Base-by-base conservation (phyloP, 1,139 yeast genomes). In the Saccharomycopsis crataegensis region DNA sequence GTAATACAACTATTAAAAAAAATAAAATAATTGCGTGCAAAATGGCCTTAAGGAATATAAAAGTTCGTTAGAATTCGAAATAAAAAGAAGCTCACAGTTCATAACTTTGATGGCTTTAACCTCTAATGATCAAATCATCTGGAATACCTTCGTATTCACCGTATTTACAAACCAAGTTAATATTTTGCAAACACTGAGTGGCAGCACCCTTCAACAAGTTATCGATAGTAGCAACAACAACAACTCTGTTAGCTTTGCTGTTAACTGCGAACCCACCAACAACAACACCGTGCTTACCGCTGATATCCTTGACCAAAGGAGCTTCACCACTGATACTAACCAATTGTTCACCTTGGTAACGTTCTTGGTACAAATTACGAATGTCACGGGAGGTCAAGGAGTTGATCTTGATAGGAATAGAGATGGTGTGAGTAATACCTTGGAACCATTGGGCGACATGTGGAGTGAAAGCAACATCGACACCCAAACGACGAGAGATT, bases 381-480 rank as follows among this genome's bases (percentile, higher is more conserved):
- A 90, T 79, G 57, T 89, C 96, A 66, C 96, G 81, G 8, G 93
- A 77, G 11, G 94, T 80, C 62, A 91, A 73, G 48, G 83, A 79
- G 57, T 79, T 76, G 59, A 76, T 74, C 64, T 81, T 83, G 65
- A 93, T 79, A 53, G 99, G 99, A 58, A 93, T 87, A 52, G 89
- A 83, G 58, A 93, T 85, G 32, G 99, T 93, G 66, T 86, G 88
- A 1, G 96, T 77, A 62, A 93, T 93, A 62, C 99, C 99, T 72
- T 93, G 98, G 81, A 94, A 93, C 99, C 99, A 93, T 69, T 87
- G 96, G 2, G 97, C 99, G 57, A 93, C 99, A 65, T 93, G 99
- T 31, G 99, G 99, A 62, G 87, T 82, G 69, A 93, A 93, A 2
- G 96, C 93, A 53, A 93, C 91, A 43, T 81, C 80, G 50, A 74